These are phyloP conservation scores for Paspalum vaginatum DNA, from an alignment of 176 grass and related monocot genomes.

Conservation along the genomic window DNA sequence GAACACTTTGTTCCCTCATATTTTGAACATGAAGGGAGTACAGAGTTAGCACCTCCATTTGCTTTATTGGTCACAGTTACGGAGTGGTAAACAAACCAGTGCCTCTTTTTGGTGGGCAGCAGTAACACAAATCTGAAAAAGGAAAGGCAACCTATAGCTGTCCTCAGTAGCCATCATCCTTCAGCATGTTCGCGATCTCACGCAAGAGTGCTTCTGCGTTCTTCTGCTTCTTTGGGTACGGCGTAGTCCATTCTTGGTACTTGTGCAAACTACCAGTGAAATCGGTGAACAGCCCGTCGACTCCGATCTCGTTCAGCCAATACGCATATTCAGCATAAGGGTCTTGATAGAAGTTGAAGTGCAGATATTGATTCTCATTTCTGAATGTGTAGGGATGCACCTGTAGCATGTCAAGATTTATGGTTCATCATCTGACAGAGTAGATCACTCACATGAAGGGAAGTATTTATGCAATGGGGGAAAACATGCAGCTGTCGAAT, in stretches of 20 bases:
- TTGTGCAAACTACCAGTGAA: constrained; percentile 69
- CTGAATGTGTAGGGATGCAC: constrained; percentile 77
- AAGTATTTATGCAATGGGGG: background rate
- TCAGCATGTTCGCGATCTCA: constrained; percentile 57
- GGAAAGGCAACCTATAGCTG: background rate
- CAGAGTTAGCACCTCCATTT: background rate
- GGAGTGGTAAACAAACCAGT: background rate
- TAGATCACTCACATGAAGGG: background rate
- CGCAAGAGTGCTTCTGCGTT: constrained; percentile 44
- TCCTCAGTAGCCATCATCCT: constrained; percentile 44
- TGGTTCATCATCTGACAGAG: constrained; percentile 4
- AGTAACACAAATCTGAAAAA: constrained; percentile 6
- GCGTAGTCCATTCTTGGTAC: constrained; percentile 62
- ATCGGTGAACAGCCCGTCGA: constrained; percentile 76
- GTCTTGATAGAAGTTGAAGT: constrained; percentile 79
- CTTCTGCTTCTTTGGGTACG: constrained; percentile 49
- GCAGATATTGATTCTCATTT: constrained; percentile 65
- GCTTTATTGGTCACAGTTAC: background rate
- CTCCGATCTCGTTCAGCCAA: constrained; percentile 56
- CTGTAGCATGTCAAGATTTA: constrained; percentile 42
- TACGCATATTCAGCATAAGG: constrained; percentile 71
- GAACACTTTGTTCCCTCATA: too few relatives aligned
- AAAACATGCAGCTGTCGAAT: background rate
- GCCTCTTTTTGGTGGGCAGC: background rate
- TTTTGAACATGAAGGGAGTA: background rate